Base-by-base conservation (phyloP, 345 rosid genomes). In the Turritis glabra region DNA sequence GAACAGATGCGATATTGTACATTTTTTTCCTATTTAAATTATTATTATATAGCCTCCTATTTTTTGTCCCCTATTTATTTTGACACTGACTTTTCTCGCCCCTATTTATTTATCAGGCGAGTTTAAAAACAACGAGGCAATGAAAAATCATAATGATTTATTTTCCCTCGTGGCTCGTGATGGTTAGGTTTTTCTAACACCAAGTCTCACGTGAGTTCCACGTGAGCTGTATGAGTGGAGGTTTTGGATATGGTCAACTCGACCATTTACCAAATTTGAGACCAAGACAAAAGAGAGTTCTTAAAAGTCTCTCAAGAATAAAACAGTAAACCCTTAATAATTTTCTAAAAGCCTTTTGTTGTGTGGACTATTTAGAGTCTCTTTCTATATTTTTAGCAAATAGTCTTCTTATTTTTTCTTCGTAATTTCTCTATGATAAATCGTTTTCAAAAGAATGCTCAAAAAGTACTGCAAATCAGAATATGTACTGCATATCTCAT, bases 301-400 rank as follows among this genome's bases (percentile, higher is more conserved):
- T 35, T 53, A 14, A 43, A 47, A 5, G 46, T 58, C 37, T 22
- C 62, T 13, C 18, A 27, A 72, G 15, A 61, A n/a, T 18, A 26
- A 65, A 66, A 74, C 60, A 65, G 67, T 52, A 72, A 74, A 50
- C 37, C 46, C 23, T 74, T 71, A 65, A 52, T 76, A 76, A 72
- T 70, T 58, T 37, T 30, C 32, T 58, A 19, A 41, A 58, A 10
- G 50, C 29, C 38, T 74, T 69, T 27, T 71, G 43, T 25, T 58
- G 48, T 67, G 50, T 64, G 71, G 40, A 67, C 67, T 64, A n/a
- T 46, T 40, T 23, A 54, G 25, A 61, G 57, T 43, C 23, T 32
- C 33, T 58, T 57, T 50, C 27, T 21, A 47, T 9, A 55, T 3
- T 4, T 4, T 70, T 46, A 60, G 21, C 10, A 47, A 14, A 25